phyloP scores from a whole-genome alignment of 2,329 filamentous ascomycete genomes.

The Trichoderma guizhouense region DNA sequence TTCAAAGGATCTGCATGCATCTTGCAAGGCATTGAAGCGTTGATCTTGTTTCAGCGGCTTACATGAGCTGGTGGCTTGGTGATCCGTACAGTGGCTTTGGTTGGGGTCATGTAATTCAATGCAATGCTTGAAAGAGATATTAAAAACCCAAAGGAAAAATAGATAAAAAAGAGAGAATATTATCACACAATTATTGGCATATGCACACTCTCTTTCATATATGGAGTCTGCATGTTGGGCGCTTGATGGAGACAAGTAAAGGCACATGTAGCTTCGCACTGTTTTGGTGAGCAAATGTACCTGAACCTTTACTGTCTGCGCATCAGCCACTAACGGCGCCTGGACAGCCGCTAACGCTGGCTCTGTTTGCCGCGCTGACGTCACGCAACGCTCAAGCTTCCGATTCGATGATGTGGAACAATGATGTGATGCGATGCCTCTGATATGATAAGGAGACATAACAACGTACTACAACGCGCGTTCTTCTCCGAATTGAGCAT shows the following conservation, averaged over 20 bases:
- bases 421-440: background rate
- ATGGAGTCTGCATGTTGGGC: background rate
- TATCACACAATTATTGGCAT: background rate
- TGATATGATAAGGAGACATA: background rate
- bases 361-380: constrained; percentile 4
- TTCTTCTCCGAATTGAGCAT: background rate
- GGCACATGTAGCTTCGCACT: background rate
- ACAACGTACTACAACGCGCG: background rate
- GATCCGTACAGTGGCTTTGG: background rate
- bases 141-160: too few species aligned
- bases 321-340: background rate
- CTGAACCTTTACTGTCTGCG: background rate
- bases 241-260: background rate
- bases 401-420: constrained; percentile 5
- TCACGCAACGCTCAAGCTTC: background rate
- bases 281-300: background rate
- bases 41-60: background rate
- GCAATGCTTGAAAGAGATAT: background rate
- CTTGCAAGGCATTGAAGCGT: background rate
- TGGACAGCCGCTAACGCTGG: background rate
- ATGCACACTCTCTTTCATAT: background rate
- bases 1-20: background rate
- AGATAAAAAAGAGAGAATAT: too few species aligned
- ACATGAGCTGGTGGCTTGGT: background rate
- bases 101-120: background rate